Evolutionary conservation across 331 rosid genomes (phyloP), one percentile per base, ranked within the genome.

Genomic region (Dryas integrifolia): DNA sequence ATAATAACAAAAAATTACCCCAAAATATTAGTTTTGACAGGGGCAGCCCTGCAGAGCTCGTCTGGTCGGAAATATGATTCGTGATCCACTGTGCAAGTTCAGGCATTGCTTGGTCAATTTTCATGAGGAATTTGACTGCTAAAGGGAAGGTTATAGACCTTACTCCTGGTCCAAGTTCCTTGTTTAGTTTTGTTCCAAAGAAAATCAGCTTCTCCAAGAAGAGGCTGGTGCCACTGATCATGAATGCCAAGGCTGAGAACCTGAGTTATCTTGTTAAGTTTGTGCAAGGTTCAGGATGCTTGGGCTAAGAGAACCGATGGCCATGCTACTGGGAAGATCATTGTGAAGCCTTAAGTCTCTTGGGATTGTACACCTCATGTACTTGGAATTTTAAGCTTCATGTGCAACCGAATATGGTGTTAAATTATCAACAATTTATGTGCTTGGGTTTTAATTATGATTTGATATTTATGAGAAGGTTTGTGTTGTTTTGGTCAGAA

Each of bases 291-390:
- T 58, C 92, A 85, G 72, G 92, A 81, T 77, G 98, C 88, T 58
- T 92, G 89, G 98, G 90, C 88, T 50, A 85, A 88, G 85, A 89
- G 90, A 77, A 83, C 82, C 16, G 89, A 85, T 11, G 93, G 92
- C 66, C 96, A 92, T 63, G 94, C 94, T 30, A 86, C 94, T 21
- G 96, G 98, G 18, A 92, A 92, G 81, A 83, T 92, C 82, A 78
- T 92, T 44, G 88, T 92, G 73, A 92, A 86, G 79, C 59, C 78
- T 30, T 30, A 30, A 30, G 35, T 30, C 35, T 57, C 10, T 16
- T 16, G 58, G 58, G 58, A 53, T 53, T 53, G 7, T 53, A 16
- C n/a, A 55, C 21, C 16, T 55, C 35, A 7, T 55, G 35, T 30
- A 30, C 35, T 30, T 30, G 35, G 35, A 30, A 30, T 30, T 30